Evolutionary conservation across 768 basidiomycete species (phyloP), one percentile per base, ranked within the genome.

Genomic region (Lepiota brunneoincarnata): DNA sequence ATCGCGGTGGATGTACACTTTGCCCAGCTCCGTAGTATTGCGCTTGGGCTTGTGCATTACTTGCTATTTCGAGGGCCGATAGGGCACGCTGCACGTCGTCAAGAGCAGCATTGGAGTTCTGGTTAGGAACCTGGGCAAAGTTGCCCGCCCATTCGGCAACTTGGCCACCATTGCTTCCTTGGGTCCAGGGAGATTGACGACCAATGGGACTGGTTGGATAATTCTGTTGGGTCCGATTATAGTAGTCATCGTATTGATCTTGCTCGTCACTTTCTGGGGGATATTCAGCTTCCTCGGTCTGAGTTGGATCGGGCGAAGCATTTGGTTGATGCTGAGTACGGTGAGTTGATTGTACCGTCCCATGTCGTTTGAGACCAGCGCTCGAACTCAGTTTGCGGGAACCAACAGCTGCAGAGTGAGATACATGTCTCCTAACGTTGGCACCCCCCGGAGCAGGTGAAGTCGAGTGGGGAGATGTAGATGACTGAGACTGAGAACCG

Each of bases 1-100:
- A 90, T 38, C 87, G 80, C 35, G 89, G 89, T 4, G 87, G 86
- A 61, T 85, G 83, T 9, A 66, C 70, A 49, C 79, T 78, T 58
- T 85, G 86, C 26, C 81, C 77, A 38, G 63, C 61, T 44, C 65
- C 68, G 56, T 77, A 78, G 55, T 73, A 69, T 64, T 68, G 66
- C 7, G 56, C 55, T 46, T 65, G 63, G 36, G 49, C 54, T 41
- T 63, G 47, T 21, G 59, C 56, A 7, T 57, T 59, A 24, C 72
- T 74, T 4, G 75, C 69, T 26, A 92, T 70, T 60, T 91, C 89
- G 51, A 93, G 73, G 31, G 79, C 70, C 14, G 86, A 84, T 21
- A 92, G 72, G 15, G 87, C 91, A 38, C 84, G 82, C 59, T 87
- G 81, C 14, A 92, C 84, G 51, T 93, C 90, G 58, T 92, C 91